Conservation (phyloP, 2,329 filamentous ascomycete genomes). For the Cladosporium sp. region DNA sequence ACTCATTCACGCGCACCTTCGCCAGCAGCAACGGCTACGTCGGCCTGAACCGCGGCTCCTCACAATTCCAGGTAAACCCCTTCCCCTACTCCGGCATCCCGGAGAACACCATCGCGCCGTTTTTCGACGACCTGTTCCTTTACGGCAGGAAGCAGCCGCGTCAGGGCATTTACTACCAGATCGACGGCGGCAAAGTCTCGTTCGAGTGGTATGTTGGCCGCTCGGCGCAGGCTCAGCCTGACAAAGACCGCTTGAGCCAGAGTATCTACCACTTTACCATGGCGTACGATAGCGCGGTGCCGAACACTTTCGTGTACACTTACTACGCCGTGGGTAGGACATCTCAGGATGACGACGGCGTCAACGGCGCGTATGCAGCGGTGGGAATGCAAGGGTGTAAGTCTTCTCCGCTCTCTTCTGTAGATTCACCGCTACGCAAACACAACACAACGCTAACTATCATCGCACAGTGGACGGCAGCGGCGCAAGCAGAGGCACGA, state of each 20-base stretch:
- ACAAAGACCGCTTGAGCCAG: not conserved
- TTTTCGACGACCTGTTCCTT: conserved; percentile 38
- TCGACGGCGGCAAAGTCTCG: conserved; percentile 29
- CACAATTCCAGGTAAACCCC: conserved; percentile 27
- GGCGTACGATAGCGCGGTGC: conserved; percentile 29
- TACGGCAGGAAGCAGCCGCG: conserved; percentile 21
- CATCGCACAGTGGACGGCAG: not conserved
- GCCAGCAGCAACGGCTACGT: conserved; percentile 36
- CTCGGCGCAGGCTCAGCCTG: conserved; percentile 16
- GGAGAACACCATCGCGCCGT: conserved; percentile 31
- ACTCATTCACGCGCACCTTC: conserved; percentile 26
- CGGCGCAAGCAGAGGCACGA: conserved; percentile 8
- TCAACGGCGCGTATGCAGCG: conserved; percentile 27
- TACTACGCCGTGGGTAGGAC: conserved; percentile 29
- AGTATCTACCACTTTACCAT: conserved; percentile 36
- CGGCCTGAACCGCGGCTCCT: conserved; percentile 30
- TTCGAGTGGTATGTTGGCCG: conserved; percentile 36
- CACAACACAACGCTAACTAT: not conserved
- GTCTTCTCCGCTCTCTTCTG: conserved; percentile 14
- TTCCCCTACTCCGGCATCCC: conserved; percentile 30
- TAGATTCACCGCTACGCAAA: not conserved
- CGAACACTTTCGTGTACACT: conserved; percentile 33
- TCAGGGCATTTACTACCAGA: conserved; percentile 38
- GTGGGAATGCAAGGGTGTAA: conserved; percentile 36
- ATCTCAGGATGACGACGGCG: conserved; percentile 22